Evolutionary conservation across 2,329 filamentous ascomycete genomes (phyloP), one percentile per base, ranked within the genome.

Genomic region (Fusarium xylarioides): DNA sequence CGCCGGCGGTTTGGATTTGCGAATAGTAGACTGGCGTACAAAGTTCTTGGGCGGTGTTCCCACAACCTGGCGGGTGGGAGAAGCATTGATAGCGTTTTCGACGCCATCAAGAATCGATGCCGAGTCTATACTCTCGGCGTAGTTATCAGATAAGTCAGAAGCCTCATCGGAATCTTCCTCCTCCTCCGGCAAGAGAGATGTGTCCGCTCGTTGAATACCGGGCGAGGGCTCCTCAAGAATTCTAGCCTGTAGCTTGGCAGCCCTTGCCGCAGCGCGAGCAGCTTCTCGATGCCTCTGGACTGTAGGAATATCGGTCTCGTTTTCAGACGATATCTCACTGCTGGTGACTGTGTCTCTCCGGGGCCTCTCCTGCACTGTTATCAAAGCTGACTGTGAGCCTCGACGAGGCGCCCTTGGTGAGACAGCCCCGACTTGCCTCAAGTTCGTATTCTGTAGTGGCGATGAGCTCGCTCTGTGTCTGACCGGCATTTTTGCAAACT

Each of bases 401-500:
- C 92, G 86, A 23, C 92, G 86, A 23, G 80, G 83, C 58, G 84
- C 81, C 8, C 86, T 83, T 11, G 86, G 87, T 5, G 87, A 87
- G 6, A 85, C 82, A 55, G 84, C 80, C 15, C 77, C 78, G n/a
- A 81, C 82, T 67, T 91, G 90, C 49, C 87, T 86, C 32, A 90
- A 82, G 66, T 88, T 90, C 21, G 91, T 91, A 19, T 88, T 89
- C 74, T 94, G 91, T 42, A 93, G 91, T 7, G 95, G 95, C 53
- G 95, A 98, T 2, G 95, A 98, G 16, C 94, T 95, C 32, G 95
- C 93, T 63, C 95, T 91, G 74, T 91, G 91, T 35, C 95, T 90
- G 47, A 97, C 88, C 2, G 96, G 95, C 93, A 98, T 95, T 83
- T 98, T 98, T 54, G 93, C 91, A 82, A 99, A 99, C 79, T 95